These are phyloP conservation scores for Lipomyces yamadae DNA, from an alignment of 805 yeast species.

Conservation along the genomic window DNA sequence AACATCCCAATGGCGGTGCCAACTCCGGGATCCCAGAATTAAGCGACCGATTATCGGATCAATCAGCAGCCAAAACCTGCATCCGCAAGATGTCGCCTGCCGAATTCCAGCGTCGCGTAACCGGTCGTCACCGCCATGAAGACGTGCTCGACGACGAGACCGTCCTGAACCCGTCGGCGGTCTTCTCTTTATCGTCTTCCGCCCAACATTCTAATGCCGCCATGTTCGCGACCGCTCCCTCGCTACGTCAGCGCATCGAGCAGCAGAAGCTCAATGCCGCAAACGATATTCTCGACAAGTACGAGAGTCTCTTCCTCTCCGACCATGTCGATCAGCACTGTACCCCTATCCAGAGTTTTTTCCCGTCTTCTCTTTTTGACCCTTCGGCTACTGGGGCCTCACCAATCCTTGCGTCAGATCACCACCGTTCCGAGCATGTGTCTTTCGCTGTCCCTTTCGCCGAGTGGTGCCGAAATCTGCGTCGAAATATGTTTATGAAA, in stretches of 20 bases:
- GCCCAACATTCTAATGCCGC: not conserved
- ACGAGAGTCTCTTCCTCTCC: conserved; percentile 30
- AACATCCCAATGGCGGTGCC: not conserved
- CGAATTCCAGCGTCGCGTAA: conserved; percentile 24
- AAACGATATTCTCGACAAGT: conserved; percentile 15
- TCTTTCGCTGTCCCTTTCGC: conserved; percentile 14
- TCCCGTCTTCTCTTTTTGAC: conserved; percentile 24
- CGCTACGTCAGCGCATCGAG: conserved; percentile 26
- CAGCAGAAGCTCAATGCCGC: conserved; percentile 23
- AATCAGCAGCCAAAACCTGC: not conserved
- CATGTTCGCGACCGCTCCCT: conserved; percentile 21
- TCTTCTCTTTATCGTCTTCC: conserved; percentile 3
- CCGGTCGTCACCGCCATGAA: not conserved
- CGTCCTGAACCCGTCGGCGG: conserved; percentile 4
- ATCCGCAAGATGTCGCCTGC: conserved; percentile 25
- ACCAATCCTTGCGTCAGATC: conserved; percentile 1
- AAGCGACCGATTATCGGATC: not conserved
- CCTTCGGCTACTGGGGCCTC: conserved; percentile 25
- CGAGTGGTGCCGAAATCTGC: conserved; percentile 27
- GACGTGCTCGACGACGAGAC: conserved; percentile 19
- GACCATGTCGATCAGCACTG: conserved; percentile 32
- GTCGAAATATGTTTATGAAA: conserved; percentile 19
- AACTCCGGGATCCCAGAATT: not conserved
- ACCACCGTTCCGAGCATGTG: not conserved
- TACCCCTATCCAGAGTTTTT: conserved; percentile 31